Conservation (phyloP, 1,139 yeast species). For the Candida sp. region DNA sequence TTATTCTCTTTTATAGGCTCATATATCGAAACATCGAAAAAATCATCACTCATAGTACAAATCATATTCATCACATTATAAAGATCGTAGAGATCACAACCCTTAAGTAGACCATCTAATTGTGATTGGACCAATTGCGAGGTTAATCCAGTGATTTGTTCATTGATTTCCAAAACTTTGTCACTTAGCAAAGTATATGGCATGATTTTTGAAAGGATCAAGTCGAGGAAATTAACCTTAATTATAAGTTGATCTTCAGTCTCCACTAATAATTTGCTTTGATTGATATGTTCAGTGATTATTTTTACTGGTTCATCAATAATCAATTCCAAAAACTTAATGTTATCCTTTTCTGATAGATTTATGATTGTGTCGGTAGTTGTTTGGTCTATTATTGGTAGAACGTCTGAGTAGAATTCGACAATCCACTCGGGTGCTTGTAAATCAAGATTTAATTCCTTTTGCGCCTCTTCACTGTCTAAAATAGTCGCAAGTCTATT, state of each 20-base stretch:
- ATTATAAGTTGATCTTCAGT: slow-evolving; percentile 40
- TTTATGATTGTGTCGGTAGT: slow-evolving; percentile 37
- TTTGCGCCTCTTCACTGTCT: slow-evolving; percentile 37
- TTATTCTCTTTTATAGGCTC: slow-evolving; percentile 64
- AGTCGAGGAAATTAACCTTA: slow-evolving; percentile 57
- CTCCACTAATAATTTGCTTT: slow-evolving; percentile 20
- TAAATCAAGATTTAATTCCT: slow-evolving; percentile 45
- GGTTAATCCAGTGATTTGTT: slow-evolving; percentile 28
- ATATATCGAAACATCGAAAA: slow-evolving; percentile 54
- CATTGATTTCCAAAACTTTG: slow-evolving; percentile 37
- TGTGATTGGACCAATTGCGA: slow-evolving; percentile 38
- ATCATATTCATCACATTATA: slow-evolving; percentile 68
- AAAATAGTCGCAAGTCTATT: slow-evolving; percentile 40
- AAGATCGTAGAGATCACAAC: slow-evolving; percentile 52
- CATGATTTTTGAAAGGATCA: slow-evolving; percentile 52
- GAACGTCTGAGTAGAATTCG: slow-evolving; percentile 49
- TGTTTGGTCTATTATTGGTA: slow-evolving; percentile 47
- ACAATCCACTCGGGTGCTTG: slow-evolving; percentile 76
- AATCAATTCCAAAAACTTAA: slow-evolving; percentile 30
- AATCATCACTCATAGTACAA: slow-evolving; percentile 58
- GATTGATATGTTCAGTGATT: slow-evolving; percentile 30
- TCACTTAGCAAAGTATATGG: slow-evolving; percentile 40
- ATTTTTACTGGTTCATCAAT: slow-evolving; percentile 50
- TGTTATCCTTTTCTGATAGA: slow-evolving; percentile 28
- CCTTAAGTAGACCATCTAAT: slow-evolving; percentile 39